phyloP scores from a whole-genome alignment of 2,329 filamentous ascomycete species.

The Penicillium sp. region DNA sequence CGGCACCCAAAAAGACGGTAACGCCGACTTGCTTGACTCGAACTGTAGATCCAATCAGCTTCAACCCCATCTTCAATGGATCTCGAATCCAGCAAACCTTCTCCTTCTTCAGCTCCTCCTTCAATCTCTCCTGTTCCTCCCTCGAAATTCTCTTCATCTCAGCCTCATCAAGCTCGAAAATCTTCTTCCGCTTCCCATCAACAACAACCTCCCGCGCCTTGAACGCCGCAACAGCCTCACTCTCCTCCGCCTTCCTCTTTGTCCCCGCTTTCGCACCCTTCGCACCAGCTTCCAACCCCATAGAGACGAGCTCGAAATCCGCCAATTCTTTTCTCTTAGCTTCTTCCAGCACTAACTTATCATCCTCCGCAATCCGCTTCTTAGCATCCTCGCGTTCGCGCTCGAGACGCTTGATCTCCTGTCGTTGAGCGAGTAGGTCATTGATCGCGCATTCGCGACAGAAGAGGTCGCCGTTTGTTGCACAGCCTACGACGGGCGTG shows the following conservation, averaged over 20 bases:
- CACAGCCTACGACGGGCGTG: slow-evolving; percentile 83
- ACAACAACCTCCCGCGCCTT: slow-evolving; percentile 44
- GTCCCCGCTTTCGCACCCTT: slow-evolving; percentile 10
- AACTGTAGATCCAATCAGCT: slow-evolving; percentile 23
- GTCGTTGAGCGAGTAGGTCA: slow-evolving; percentile 87
- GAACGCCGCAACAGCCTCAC: slow-evolving; percentile 26
- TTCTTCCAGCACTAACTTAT: slow-evolving; percentile 65
- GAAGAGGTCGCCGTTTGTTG: slow-evolving; percentile 78
- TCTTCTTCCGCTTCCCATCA: slow-evolving; percentile 64
- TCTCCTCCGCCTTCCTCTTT: slow-evolving; percentile 32
- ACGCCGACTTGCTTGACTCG: slow-evolving; percentile 62
- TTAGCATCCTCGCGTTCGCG: slow-evolving; percentile 62
- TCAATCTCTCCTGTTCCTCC: slow-evolving; percentile 69
- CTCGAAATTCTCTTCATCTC: slow-evolving; percentile 70
- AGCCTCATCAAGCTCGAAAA: slow-evolving; percentile 76
- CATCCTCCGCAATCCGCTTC: slow-evolving; percentile 62
- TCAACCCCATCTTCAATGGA: not conserved
- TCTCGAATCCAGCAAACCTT: slow-evolving; percentile 50
- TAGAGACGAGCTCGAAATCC: slow-evolving; percentile 84
- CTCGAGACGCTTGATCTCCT: slow-evolving; percentile 83
- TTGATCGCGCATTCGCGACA: slow-evolving; percentile 90
- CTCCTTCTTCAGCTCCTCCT: slow-evolving; percentile 70
- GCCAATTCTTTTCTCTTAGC: slow-evolving; percentile 68
- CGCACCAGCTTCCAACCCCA: slow-evolving; percentile 52
- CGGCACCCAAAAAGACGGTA: slow-evolving; percentile 93